phyloP scores from a whole-genome alignment of 2,329 filamentous ascomycete genomes.

The Hypocreales sp. region DNA sequence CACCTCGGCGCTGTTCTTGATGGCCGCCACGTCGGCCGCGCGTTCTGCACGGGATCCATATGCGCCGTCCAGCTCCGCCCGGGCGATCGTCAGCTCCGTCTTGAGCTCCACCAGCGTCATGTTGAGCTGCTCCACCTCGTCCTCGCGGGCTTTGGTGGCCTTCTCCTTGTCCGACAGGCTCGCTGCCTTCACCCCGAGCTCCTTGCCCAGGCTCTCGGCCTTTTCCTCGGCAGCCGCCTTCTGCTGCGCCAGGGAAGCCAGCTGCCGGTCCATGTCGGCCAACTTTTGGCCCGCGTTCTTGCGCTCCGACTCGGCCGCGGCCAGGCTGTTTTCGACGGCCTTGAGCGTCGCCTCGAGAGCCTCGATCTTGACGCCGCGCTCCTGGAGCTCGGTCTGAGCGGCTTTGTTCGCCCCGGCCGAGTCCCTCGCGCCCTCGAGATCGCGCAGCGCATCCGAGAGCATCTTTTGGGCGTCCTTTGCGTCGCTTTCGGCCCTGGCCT shows the following conservation, averaged over 20 bases:
- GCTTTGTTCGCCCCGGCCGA: slow-evolving; percentile 9
- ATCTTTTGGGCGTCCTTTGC: slow-evolving; percentile 26
- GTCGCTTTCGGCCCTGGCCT: slow-evolving; percentile 22
- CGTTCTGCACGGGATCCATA: slow-evolving; percentile 44
- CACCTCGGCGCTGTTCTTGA: slow-evolving; percentile 31
- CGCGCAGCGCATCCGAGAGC: slow-evolving; percentile 29
- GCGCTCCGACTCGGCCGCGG: slow-evolving; percentile 19
- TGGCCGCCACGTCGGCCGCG: slow-evolving; percentile 39
- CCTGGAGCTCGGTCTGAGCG: slow-evolving; percentile 12
- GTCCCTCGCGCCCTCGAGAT: slow-evolving; percentile 25
- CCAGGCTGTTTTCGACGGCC: slow-evolving; percentile 7
- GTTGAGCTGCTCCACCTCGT: slow-evolving; percentile 33
- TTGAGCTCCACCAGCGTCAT: slow-evolving; percentile 40
- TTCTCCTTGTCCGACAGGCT: slow-evolving; percentile 20
- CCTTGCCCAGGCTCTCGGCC: slow-evolving; percentile 11
- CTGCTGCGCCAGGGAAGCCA: slow-evolving; percentile 13
- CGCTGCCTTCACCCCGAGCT: slow-evolving; percentile 7
- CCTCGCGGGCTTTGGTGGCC: slow-evolving; percentile 30
- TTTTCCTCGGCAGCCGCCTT: slow-evolving; percentile 13
- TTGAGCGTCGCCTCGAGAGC: slow-evolving; percentile 18
- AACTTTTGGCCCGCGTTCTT: slow-evolving; percentile 19
- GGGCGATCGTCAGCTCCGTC: slow-evolving; percentile 44
- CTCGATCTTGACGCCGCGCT: slow-evolving; percentile 22
- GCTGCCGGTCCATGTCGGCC: slow-evolving; percentile 14
- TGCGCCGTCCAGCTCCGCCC: slow-evolving; percentile 45